phyloP scores from a whole-genome alignment of 805 yeast species.

The Ogataea allantospora region DNA sequence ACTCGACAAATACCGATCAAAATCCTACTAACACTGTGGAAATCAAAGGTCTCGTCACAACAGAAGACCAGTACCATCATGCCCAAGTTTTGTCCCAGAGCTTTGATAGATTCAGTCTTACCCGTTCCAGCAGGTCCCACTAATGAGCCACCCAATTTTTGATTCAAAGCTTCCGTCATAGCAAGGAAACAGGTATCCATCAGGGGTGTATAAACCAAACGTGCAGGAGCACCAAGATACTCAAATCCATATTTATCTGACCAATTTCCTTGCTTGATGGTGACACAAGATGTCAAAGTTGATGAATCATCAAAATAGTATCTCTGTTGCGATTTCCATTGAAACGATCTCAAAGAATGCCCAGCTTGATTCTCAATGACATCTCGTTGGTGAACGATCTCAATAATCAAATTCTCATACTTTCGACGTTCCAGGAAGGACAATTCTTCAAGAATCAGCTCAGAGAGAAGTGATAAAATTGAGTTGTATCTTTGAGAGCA shows the following conservation, averaged over 20 bases:
- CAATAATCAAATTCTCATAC: conserved; percentile 63
- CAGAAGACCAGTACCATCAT: conserved; percentile 80
- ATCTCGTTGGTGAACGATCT: conserved; percentile 58
- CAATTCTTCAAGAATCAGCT: conserved; percentile 29
- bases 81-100: conserved; percentile 78
- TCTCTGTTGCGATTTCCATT: conserved; percentile 55
- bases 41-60: conserved; percentile 89
- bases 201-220: conserved; percentile 75
- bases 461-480: conserved; percentile 29
- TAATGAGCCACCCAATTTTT: conserved; percentile 82
- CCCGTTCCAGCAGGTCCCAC: conserved; percentile 99
- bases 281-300: conserved; percentile 32
- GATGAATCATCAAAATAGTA: conserved; percentile 38
- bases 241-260: conserved; percentile 71
- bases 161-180: conserved; percentile 72
- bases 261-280: conserved; percentile 52
- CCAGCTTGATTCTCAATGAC: conserved; percentile 20
- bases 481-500: conserved; percentile 19
- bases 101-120: conserved; percentile 87
- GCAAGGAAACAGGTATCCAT: conserved; percentile 61
- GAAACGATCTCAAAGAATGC: conserved; percentile 20
- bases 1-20: conserved; percentile 75
- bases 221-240: conserved; percentile 71
- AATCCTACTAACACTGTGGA: conserved; percentile 72
- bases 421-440: conserved; percentile 39